Evolutionary conservation across 1,284 basidiomycete genomes (phyloP), one percentile per base, ranked within the genome.

Genomic region (Ustilago vetiveriae): DNA sequence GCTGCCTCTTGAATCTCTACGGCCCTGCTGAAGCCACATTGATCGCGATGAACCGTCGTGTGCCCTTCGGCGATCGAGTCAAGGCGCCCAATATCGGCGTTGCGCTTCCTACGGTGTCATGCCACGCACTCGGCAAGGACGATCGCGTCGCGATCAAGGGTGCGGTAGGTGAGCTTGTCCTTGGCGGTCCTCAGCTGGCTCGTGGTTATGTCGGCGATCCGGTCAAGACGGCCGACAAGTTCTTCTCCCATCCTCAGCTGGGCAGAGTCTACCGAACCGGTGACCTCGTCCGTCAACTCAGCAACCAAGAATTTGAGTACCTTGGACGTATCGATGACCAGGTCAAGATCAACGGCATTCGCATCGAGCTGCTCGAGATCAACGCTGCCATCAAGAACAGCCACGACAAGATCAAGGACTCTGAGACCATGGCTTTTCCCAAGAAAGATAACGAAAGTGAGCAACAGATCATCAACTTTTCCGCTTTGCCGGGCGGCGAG

Each of bases 311-410:
- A 35, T 75, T 77, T 39, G 82, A 83, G 59, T 83, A 82, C 53
- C 76, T 83, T 27, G 82, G 82, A 2, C 74, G 82, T n/a, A 78
- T 78, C 46, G 82, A 83, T 57, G 82, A 83, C 42, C 81, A 82
- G 33, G 76, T 83, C 73, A 83, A 83, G 71, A 77, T 83, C 62
- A 80, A 82, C 55, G 82, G 82, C 19, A 81, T 83, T 47, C 80
- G 82, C 9, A 81, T 83, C 51, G 82, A 83, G 73, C 71, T 82
- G 19, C 70, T 79, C 43, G 82, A 83, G 58, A 83, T 83, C 69
- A 83, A 82, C 40, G 80, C 82, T n/a, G 75, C 80, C 14, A 69
- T 83, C 49, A 74, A 80, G 57, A 57, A 69, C 32, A 72, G 68
- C 45, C 74, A 64, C 27, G 50, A 54, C 33, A 55, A 43, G 38